These are phyloP conservation scores for Bipolaris victoriae DNA, from an alignment of 2,329 filamentous ascomycete species.

Conservation along the genomic window DNA sequence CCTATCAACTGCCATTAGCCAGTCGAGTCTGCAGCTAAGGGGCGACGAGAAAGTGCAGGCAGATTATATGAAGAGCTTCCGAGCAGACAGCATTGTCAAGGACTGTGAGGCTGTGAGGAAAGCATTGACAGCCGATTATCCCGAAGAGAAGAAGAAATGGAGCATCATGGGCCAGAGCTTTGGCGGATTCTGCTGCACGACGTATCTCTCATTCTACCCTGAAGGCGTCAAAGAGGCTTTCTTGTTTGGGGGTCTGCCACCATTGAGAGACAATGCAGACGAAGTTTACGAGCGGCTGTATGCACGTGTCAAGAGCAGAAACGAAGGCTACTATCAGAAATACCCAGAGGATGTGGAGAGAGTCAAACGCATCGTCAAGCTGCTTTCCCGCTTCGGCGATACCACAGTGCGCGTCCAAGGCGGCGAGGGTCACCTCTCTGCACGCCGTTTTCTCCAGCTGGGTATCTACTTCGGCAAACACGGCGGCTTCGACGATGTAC, in stretches of 20 bases:
- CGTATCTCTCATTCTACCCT: constrained; percentile 81
- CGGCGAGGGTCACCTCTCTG: constrained; percentile 71
- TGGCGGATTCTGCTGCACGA: constrained; percentile 83
- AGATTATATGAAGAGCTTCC: constrained; percentile 80
- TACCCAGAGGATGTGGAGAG: constrained; percentile 78
- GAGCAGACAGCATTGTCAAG: constrained; percentile 87
- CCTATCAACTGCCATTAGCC: constrained; percentile 78
- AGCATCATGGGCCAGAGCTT: constrained; percentile 89
- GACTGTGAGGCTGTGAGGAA: constrained; percentile 87
- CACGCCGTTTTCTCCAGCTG: constrained; percentile 75
- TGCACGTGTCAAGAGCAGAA: constrained; percentile 71
- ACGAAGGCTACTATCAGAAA: constrained; percentile 80
- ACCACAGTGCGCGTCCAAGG: constrained; percentile 71
- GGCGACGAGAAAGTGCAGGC: constrained; percentile 72
- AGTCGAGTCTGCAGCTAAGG: constrained; percentile 70
- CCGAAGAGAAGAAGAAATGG: constrained; percentile 77
- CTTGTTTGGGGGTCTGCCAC: constrained; percentile 81
- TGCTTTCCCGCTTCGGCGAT: constrained; percentile 63
- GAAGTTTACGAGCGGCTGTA: constrained; percentile 78
- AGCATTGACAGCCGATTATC: constrained; percentile 72
- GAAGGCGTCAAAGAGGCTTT: constrained; percentile 81
- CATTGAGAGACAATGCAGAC: constrained; percentile 73
- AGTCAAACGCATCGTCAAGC: constrained; percentile 69
- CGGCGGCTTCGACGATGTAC: constrained; percentile 50
- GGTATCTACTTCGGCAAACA: constrained; percentile 81